Evolutionary conservation across 768 basidiomycete species (phyloP).

Genomic region (Lepiota venenata): DNA sequence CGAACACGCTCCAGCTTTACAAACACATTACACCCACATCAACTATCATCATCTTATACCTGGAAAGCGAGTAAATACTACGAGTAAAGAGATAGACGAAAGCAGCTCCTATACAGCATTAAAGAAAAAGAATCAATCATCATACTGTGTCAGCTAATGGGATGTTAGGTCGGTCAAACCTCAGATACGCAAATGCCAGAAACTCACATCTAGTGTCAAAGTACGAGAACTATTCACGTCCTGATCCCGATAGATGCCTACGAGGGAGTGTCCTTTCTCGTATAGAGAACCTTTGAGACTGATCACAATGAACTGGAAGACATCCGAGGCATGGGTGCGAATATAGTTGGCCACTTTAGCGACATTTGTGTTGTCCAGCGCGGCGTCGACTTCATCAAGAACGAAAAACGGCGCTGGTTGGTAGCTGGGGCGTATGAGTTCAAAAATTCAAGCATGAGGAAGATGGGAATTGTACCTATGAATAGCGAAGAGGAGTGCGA

Average conservation of each 20-base stretch:
- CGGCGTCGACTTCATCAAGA: slow-evolving; percentile 97
- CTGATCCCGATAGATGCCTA: slow-evolving; percentile 94
- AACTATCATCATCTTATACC: too few relatives aligned
- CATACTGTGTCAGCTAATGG: slow-evolving; percentile 57
- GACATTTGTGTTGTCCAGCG: slow-evolving; percentile 98
- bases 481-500: slow-evolving; percentile 95
- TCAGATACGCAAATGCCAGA: neutral
- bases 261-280: slow-evolving; percentile 84
- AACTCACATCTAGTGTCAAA: slow-evolving; percentile 83
- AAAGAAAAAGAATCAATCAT: slow-evolving; percentile 33
- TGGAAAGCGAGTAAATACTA: neutral
- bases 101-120: neutral
- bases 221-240: slow-evolving; percentile 90
- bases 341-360: slow-evolving; percentile 95
- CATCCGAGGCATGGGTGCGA: slow-evolving; percentile 73
- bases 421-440: slow-evolving; percentile 49
- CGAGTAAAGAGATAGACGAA: neutral
- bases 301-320: slow-evolving; percentile 97
- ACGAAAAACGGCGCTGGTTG: slow-evolving; percentile 98
- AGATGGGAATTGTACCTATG: slow-evolving; percentile 60
- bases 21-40: too few relatives aligned
- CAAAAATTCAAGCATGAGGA: neutral
- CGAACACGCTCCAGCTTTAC: too few relatives aligned
- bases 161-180: neutral
- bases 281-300: slow-evolving; percentile 93